phyloP scores from a whole-genome alignment of 352 stramenopile species.

The Pythium biforme region DNA sequence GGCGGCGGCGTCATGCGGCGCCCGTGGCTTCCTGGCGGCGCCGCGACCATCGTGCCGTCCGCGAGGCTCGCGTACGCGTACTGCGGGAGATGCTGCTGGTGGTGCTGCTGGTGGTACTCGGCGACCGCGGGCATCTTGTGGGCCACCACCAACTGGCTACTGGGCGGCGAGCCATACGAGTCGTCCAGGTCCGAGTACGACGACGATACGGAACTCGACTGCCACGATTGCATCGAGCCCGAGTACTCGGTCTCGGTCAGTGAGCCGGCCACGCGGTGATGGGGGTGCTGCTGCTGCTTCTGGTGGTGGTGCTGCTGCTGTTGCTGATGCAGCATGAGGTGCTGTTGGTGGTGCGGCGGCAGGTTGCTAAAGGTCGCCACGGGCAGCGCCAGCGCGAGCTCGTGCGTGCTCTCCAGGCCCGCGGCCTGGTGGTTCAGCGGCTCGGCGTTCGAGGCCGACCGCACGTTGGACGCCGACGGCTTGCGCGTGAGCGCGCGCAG shows the following conservation, averaged over 20 bases:
- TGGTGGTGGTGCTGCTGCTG: background rate
- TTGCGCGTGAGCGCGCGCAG: slow-evolving; percentile 34
- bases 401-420: slow-evolving; percentile 11
- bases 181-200: slow-evolving; percentile 56
- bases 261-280: slow-evolving; percentile 24
- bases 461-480: slow-evolving; percentile 1
- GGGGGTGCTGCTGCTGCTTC: background rate
- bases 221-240: slow-evolving; percentile 53
- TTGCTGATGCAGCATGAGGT: background rate
- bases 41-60: slow-evolving; percentile 12
- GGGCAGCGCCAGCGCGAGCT: slow-evolving; percentile 23
- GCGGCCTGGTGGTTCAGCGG: background rate
- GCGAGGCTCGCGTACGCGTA: slow-evolving; percentile 20
- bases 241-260: slow-evolving; percentile 65
- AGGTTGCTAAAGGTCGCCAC: background rate
- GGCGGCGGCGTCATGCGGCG: background rate
- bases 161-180: slow-evolving; percentile 20
- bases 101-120: slow-evolving; percentile 28
- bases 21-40: slow-evolving; percentile 4
- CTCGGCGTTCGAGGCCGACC: background rate
- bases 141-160: slow-evolving; percentile 23
- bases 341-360: background rate
- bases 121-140: slow-evolving; percentile 48
- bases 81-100: slow-evolving; percentile 17
- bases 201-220: slow-evolving; percentile 54